phyloP scores from a whole-genome alignment of 768 basidiomycete genomes.

The Russula sp. region DNA sequence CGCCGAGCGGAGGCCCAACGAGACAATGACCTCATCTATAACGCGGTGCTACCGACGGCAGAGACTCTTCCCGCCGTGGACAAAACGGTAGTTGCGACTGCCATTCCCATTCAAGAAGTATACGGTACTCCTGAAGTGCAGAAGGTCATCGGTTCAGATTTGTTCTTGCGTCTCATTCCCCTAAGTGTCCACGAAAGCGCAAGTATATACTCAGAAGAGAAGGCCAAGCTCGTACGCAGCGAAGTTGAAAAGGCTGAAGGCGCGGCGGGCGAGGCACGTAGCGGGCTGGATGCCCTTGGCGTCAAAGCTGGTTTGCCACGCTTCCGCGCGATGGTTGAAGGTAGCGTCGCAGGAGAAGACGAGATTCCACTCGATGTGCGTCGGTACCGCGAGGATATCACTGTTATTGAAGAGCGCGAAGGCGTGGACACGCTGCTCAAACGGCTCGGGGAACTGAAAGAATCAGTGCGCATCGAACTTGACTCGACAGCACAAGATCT shows the following conservation, averaged over 20 bases:
- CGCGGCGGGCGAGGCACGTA: slow-evolving; percentile 73
- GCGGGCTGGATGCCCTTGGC: slow-evolving; percentile 75
- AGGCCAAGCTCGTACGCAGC: slow-evolving; percentile 85
- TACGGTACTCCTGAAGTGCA: slow-evolving; percentile 89
- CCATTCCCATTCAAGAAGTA: slow-evolving; percentile 91
- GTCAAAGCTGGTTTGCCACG: slow-evolving; percentile 64
- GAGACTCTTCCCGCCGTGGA: slow-evolving; percentile 80
- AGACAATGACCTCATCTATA: slow-evolving; percentile 97
- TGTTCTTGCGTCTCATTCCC: slow-evolving; percentile 84
- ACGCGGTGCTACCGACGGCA: slow-evolving; percentile 74
- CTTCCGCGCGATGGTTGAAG: slow-evolving; percentile 67
- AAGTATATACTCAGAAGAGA: slow-evolving; percentile 96
- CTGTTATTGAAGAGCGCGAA: slow-evolving; percentile 60
- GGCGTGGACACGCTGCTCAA: slow-evolving; percentile 56
- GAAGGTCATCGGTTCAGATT: slow-evolving; percentile 87
- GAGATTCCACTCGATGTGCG: slow-evolving; percentile 67
- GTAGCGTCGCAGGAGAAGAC: slow-evolving; percentile 53
- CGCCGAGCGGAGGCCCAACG: slow-evolving; percentile 68
- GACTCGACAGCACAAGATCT: slow-evolving; percentile 58
- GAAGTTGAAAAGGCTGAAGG: slow-evolving; percentile 86
- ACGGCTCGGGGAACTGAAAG: slow-evolving; percentile 55
- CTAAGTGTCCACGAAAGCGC: slow-evolving; percentile 94
- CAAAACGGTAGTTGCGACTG: slow-evolving; percentile 72
- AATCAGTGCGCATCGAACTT: slow-evolving; percentile 52
- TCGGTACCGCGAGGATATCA: slow-evolving; percentile 70